phyloP scores from a whole-genome alignment of 345 rosid species.

The Camelina neglecta region DNA sequence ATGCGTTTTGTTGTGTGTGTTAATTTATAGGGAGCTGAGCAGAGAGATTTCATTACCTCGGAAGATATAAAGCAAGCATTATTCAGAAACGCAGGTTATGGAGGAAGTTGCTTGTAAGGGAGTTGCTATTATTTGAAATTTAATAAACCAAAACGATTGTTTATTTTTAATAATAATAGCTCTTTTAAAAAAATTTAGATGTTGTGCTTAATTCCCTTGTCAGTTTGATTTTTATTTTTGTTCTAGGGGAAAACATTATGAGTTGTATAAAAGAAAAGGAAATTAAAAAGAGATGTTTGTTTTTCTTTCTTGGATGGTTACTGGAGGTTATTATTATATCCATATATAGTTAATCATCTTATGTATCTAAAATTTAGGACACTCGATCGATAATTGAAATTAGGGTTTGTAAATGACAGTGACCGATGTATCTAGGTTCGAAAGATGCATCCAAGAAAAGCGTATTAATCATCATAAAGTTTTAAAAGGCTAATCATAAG shows the following conservation, averaged over 20 bases:
- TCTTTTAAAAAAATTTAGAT: conserved; percentile 2
- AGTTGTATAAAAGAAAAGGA: conserved; percentile 33
- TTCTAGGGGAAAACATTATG: conserved; percentile 20
- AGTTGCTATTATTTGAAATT: neutral
- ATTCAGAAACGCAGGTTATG: conserved; percentile 90
- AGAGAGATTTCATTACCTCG: conserved; percentile 53
- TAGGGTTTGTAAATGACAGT: conserved; percentile 33
- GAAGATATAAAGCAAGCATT: conserved; percentile 93
- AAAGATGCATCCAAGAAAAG: conserved; percentile 12
- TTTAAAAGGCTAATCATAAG: conserved; percentile 34
- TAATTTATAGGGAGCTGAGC: conserved; percentile 54
- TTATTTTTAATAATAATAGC: conserved; percentile 27
- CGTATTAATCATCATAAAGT: conserved; percentile 29
- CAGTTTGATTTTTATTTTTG: conserved; percentile 7
- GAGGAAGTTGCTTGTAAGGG: conserved; percentile 75
- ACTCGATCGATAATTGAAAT: conserved; percentile 22
- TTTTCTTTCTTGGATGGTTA: neutral
- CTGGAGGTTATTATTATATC: neutral
- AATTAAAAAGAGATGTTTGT: conserved; percentile 11
- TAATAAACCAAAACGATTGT: conserved; percentile 20
- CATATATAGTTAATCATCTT: neutral
- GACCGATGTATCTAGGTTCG: conserved; percentile 27
- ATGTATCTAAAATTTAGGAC: neutral
- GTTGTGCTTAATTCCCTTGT: conserved; percentile 22
- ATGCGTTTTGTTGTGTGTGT: neutral